Evolutionary conservation across 257 asterid species (phyloP).

Genomic region (Verbena officinalis): DNA sequence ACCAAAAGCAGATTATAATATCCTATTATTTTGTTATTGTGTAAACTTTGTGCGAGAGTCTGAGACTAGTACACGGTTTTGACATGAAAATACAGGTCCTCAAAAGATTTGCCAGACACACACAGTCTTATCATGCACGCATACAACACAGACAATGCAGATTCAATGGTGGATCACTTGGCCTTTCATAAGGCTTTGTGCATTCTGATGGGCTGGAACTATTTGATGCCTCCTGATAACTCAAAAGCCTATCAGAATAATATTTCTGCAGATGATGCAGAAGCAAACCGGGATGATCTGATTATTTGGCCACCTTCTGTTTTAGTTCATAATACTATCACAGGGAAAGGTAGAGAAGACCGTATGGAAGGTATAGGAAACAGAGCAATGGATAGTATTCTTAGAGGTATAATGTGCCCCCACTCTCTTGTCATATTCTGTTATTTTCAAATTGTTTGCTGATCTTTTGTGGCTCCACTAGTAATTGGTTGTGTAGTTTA

Average conservation of each 20-base stretch:
- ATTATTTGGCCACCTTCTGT: slow-evolving; percentile 97
- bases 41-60: slow-evolving; percentile 30
- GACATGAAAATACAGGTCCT: slow-evolving; percentile 78
- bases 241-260: slow-evolving; percentile 84
- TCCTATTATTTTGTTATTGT: slow-evolving; percentile 36
- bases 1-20: slow-evolving; percentile 22
- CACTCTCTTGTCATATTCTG: slow-evolving; percentile 32
- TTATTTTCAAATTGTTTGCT: slow-evolving; percentile 30
- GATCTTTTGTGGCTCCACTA: slow-evolving; percentile 28
- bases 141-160: slow-evolving; percentile 68
- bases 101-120: slow-evolving; percentile 75
- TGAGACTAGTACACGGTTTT: slow-evolving; percentile 56
- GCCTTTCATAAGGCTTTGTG: slow-evolving; percentile 93
- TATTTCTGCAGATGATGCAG: slow-evolving; percentile 73
- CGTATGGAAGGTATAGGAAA: slow-evolving; percentile 98
- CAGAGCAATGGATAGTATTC: slow-evolving; percentile 88
- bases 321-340: slow-evolving; percentile 81
- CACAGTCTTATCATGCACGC: slow-evolving; percentile 91
- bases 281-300: slow-evolving; percentile 74
- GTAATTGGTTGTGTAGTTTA: slow-evolving; percentile 19
- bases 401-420: slow-evolving; percentile 75
- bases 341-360: slow-evolving; percentile 84
- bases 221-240: slow-evolving; percentile 75
- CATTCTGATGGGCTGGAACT: slow-evolving; percentile 96
- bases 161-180: slow-evolving; percentile 78